Conservation (phyloP, 148 eudicot genomes). For the Camellia japonica region DNA sequence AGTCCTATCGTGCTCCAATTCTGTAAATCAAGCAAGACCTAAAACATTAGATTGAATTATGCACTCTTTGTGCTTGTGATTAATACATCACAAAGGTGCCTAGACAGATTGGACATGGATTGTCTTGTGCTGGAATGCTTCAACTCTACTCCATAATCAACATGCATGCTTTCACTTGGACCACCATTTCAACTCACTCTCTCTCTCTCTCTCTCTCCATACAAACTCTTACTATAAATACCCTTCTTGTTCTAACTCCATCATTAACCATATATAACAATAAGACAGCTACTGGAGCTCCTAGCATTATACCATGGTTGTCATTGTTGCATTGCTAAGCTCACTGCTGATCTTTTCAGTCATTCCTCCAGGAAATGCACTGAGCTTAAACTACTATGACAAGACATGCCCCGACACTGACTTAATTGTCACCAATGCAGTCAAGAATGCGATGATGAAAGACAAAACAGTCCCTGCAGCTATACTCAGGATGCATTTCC, state of each 20-base stretch:
- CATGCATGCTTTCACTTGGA: constrained; percentile 37
- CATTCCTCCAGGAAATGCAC: constrained; percentile 32
- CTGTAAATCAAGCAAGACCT: neutral
- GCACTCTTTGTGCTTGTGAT: neutral
- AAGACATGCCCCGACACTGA: constrained; percentile 68
- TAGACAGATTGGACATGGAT: constrained; percentile 11
- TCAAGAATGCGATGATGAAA: constrained; percentile 35
- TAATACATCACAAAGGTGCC: neutral
- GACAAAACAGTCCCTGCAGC: constrained; percentile 79
- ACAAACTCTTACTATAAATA: constrained; percentile 30
- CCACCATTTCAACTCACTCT: constrained; percentile 28
- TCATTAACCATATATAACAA: constrained; percentile 1
- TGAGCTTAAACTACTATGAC: constrained; percentile 65
- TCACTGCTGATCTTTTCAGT: constrained; percentile 31
- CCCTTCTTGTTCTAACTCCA: neutral
- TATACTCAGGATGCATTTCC: constrained; percentile 86
- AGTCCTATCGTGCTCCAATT: neutral
- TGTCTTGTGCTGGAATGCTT: constrained; percentile 36
- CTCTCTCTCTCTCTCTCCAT: constrained; percentile 15
- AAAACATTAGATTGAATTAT: no score
- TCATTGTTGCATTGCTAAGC: constrained; percentile 28
- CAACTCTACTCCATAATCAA: constrained; percentile 37
- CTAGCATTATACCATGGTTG: constrained; percentile 36
- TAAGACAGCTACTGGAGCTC: neutral
- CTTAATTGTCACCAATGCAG: constrained; percentile 33